These are phyloP conservation scores for Annulohypoxylon moriforme DNA, from an alignment of 495 filamentous ascomycete genomes.

Conservation along the genomic window DNA sequence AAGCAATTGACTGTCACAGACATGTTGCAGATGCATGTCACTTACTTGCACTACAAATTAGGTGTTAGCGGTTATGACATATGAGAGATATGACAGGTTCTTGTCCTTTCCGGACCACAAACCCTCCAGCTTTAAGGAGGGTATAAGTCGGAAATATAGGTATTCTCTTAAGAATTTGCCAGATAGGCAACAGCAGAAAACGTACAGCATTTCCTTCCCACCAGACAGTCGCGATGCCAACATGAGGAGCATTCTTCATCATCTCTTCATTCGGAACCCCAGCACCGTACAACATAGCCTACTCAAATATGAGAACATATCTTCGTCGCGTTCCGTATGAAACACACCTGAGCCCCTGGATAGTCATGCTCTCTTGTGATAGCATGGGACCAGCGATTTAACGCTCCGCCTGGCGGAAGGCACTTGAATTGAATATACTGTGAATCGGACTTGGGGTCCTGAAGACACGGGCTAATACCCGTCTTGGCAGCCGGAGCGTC, in stretches of 20 bases:
- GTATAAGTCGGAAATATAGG: background rate
- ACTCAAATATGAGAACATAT: constrained; percentile 15
- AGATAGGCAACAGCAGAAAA: constrained; percentile 33
- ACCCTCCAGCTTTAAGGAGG: background rate
- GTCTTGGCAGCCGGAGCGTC: constrained; percentile 27
- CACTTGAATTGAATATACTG: constrained; percentile 60
- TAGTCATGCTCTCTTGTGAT: constrained; percentile 81
- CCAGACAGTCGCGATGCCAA: constrained; percentile 91
- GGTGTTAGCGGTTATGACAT: constrained; percentile 8
- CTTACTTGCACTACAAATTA: constrained; percentile 59
- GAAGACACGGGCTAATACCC: constrained; percentile 9
- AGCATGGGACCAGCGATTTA: constrained; percentile 62
- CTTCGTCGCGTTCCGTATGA: background rate
- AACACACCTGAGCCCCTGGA: constrained; percentile 85
- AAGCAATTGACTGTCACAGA: constrained; percentile 11
- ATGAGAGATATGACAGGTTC: background rate
- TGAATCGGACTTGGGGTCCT: constrained; percentile 52
- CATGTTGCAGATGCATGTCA: constrained; percentile 14
- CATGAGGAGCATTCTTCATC: constrained; percentile 92
- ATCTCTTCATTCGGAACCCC: constrained; percentile 84
- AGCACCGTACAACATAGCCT: constrained; percentile 97
- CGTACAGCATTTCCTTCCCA: constrained; percentile 91
- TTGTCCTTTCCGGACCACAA: background rate
- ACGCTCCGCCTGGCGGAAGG: constrained; percentile 54
- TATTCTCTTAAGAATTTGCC: background rate